phyloP scores from a whole-genome alignment of 2,329 filamentous ascomycete genomes.

The Alternaria novae-zelandiae region DNA sequence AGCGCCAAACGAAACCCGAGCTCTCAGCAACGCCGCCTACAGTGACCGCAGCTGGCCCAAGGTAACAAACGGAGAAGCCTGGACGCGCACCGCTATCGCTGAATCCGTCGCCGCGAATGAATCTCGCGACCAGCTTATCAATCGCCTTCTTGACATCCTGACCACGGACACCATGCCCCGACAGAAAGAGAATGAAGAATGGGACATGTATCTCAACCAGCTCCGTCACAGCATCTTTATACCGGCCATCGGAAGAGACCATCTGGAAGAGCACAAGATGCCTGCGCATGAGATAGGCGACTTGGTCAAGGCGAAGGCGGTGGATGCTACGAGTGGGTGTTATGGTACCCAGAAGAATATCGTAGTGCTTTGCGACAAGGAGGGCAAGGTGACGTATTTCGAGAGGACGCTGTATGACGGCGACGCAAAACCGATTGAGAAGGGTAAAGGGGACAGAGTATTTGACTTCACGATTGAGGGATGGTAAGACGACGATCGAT shows the following conservation, averaged over 20 bases:
- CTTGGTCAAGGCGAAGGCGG: slow-evolving; percentile 47
- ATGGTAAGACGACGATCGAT: slow-evolving; percentile 26
- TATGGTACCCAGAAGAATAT: slow-evolving; percentile 73
- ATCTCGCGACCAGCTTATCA: slow-evolving; percentile 57
- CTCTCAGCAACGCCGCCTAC: slow-evolving; percentile 67
- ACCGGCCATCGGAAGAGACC: slow-evolving; percentile 60
- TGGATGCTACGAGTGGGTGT: slow-evolving; percentile 53
- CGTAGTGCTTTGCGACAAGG: slow-evolving; percentile 61
- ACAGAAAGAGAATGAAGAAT: slow-evolving; percentile 55
- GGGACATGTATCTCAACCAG: slow-evolving; percentile 63
- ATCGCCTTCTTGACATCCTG: slow-evolving; percentile 60
- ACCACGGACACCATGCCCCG: slow-evolving; percentile 62
- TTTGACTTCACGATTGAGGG: slow-evolving; percentile 59
- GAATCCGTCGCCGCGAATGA: slow-evolving; percentile 52
- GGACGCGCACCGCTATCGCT: slow-evolving; percentile 58
- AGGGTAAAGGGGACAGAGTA: slow-evolving; percentile 55
- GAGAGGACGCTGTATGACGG: slow-evolving; percentile 67
- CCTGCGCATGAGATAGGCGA: slow-evolving; percentile 48
- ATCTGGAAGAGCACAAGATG: slow-evolving; percentile 48
- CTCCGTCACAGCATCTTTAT: slow-evolving; percentile 68
- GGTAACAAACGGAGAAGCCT: slow-evolving; percentile 62
- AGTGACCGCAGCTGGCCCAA: slow-evolving; percentile 68
- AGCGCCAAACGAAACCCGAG: slow-evolving; percentile 59
- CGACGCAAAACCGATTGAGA: slow-evolving; percentile 55
- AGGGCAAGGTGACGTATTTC: slow-evolving; percentile 65